These are phyloP conservation scores for Boechera divaricarpa DNA, from an alignment of 345 rosid species.

Conservation along the genomic window DNA sequence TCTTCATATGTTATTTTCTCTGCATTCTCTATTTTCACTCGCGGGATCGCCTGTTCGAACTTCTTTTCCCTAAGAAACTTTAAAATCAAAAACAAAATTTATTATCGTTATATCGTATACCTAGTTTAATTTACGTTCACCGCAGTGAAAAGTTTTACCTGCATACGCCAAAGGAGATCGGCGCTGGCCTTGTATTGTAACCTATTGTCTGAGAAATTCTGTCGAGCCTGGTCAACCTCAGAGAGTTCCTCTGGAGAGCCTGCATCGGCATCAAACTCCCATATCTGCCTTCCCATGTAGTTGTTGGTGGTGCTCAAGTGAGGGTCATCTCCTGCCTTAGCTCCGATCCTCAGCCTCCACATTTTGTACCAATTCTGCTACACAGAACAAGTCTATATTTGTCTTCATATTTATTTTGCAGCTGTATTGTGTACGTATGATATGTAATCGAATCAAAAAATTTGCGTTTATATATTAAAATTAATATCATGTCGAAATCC, in stretches of 20 bases:
- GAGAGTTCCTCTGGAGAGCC: conserved; percentile 45
- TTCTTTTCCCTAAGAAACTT: conserved; percentile 40
- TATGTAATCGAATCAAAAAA: no score
- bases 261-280: conserved; percentile 46
- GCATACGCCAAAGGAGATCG: conserved; percentile 36
- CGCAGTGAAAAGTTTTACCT: not conserved
- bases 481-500: no score
- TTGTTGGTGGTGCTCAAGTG: conserved; percentile 47
- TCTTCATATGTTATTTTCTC: conserved; percentile 27
- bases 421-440: no score
- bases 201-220: not conserved
- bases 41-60: conserved; percentile 35
- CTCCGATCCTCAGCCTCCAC: conserved; percentile 49
- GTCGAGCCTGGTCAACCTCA: conserved; percentile 32
- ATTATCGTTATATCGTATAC: not conserved
- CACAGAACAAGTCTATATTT: not conserved
- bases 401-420: no score
- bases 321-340: conserved; percentile 42
- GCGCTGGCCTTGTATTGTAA: not conserved
- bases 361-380: conserved; percentile 3
- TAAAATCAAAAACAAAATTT: not conserved
- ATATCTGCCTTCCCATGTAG: conserved; percentile 38
- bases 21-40: conserved; percentile 26
- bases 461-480: no score
- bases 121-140: not conserved